A percentile compares a stretch with the other conserved stretches of the same genome.
phyloP scores from a whole-genome alignment of 257 asterid species.

The Verbena officinalis region DNA sequence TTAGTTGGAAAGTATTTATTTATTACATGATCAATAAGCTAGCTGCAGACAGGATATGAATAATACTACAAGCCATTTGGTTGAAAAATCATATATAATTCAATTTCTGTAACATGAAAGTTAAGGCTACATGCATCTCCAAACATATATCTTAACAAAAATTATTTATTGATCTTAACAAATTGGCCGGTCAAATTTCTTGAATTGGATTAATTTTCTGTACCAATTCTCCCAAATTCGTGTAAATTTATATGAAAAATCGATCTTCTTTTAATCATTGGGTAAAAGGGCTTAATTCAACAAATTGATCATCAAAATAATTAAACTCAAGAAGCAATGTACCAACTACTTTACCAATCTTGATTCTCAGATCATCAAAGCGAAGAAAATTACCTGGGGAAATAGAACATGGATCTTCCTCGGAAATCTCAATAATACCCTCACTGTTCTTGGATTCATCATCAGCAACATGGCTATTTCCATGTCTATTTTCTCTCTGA shows the following conservation, averaged over 20 bases:
- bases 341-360: constrained; percentile 2
- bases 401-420: constrained; percentile 25
- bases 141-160: neutral
- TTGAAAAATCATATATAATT: no score
- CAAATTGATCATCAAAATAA: neutral
- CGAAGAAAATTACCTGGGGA: constrained; percentile 43
- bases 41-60: neutral
- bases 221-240: neutral
- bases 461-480: constrained; percentile 12
- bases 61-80: no score
- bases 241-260: neutral
- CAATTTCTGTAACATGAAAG: neutral
- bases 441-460: constrained; percentile 23
- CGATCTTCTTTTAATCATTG: neutral
- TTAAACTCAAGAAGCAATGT: constrained; percentile 19
- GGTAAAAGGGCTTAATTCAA: neutral
- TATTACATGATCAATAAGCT: constrained; percentile 22
- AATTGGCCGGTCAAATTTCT: neutral
- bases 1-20: constrained; percentile 8
- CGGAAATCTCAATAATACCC: constrained; percentile 38
- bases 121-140: neutral
- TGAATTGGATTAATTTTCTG: neutral
- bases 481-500: constrained; percentile 37
- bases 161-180: neutral
- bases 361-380: constrained; percentile 25